These are phyloP conservation scores for Pichia ethanolica DNA, from an alignment of 805 yeast genomes.

Conservation along the genomic window DNA sequence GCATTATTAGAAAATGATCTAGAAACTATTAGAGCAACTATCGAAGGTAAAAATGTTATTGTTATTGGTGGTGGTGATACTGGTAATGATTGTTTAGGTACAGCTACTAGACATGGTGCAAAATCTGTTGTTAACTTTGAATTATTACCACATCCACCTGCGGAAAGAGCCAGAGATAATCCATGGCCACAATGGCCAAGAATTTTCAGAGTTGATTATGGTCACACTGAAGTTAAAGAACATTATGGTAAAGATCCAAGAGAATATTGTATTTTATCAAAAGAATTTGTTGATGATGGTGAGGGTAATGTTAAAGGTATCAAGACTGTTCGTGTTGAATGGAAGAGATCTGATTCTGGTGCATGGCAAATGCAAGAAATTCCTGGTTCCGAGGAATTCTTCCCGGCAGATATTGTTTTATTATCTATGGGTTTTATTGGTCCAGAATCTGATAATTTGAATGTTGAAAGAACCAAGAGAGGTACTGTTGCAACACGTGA, in stretches of 20 bases:
- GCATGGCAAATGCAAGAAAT: slow-evolving; percentile 99
- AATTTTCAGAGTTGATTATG: slow-evolving; percentile 94
- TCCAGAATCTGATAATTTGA: slow-evolving; percentile 78
- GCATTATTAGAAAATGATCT: slow-evolving; percentile 77
- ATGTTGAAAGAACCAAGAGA: slow-evolving; percentile 62
- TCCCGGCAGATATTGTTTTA: slow-evolving; percentile 90
- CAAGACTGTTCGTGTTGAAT: slow-evolving; percentile 93
- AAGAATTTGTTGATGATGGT: slow-evolving; percentile 92
- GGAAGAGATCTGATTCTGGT: slow-evolving; percentile 92
- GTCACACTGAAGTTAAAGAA: slow-evolving; percentile 89
- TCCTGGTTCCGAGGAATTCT: slow-evolving; percentile 89
- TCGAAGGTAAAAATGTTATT: slow-evolving; percentile 83
- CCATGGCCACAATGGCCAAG: slow-evolving; percentile 99
- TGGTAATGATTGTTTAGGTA: slow-evolving; percentile 98
- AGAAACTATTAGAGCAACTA: slow-evolving; percentile 61
- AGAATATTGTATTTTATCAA: slow-evolving; percentile 90
- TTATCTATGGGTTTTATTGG: slow-evolving; percentile 97
- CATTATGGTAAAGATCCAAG: slow-evolving; percentile 97
- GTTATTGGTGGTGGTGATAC: slow-evolving; percentile 99
- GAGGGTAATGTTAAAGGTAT: slow-evolving; percentile 93
- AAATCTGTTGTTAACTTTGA: slow-evolving; percentile 91
- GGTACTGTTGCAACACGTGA: slow-evolving; percentile 72
- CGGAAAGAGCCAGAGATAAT: slow-evolving; percentile 80
- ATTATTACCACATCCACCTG: slow-evolving; percentile 87
- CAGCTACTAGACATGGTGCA: slow-evolving; percentile 96